These are phyloP conservation scores for Aspergillus ochraceus DNA, from an alignment of 2,329 filamentous ascomycete genomes.

Conservation along the genomic window DNA sequence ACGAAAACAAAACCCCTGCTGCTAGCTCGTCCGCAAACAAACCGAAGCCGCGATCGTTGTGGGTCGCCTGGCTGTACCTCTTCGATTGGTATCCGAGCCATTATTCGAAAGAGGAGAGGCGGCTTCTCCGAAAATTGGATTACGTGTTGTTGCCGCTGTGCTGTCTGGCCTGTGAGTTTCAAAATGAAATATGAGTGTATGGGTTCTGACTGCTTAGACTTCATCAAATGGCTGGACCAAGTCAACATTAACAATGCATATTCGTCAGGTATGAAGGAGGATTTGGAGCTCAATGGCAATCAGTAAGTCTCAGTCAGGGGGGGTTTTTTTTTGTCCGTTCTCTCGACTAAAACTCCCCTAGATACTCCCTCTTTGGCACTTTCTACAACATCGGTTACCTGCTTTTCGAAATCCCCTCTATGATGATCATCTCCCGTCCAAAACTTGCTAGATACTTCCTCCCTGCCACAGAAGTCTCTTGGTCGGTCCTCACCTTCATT, in stretches of 20 bases:
- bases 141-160: constrained; percentile 13
- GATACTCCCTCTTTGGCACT: constrained; percentile 16
- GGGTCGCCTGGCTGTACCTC: constrained; percentile 15
- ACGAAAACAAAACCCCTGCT: constrained; percentile 7
- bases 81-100: constrained; percentile 18
- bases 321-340: too few species aligned
- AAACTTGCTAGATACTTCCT: constrained; percentile 18
- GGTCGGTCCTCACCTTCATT: constrained; percentile 27
- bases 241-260: constrained; percentile 51
- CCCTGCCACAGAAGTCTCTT: constrained; percentile 25
- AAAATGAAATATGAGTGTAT: neutral
- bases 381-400: constrained; percentile 22
- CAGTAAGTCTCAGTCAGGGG: constrained; percentile 6
- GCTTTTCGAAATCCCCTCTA: constrained; percentile 18
- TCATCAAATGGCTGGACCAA: constrained; percentile 49
- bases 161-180: constrained; percentile 11
- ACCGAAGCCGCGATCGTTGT: constrained; percentile 13
- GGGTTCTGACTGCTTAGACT: constrained; percentile 30
- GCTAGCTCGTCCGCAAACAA: constrained; percentile 5
- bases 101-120: constrained; percentile 11
- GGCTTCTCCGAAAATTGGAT: constrained; percentile 15
- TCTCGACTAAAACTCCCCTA: neutral
- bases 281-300: constrained; percentile 27
- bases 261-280: constrained; percentile 32
- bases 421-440: constrained; percentile 21